These are phyloP conservation scores for Schwanniomyces polymorphus DNA, from an alignment of 805 yeast genomes.

Conservation along the genomic window DNA sequence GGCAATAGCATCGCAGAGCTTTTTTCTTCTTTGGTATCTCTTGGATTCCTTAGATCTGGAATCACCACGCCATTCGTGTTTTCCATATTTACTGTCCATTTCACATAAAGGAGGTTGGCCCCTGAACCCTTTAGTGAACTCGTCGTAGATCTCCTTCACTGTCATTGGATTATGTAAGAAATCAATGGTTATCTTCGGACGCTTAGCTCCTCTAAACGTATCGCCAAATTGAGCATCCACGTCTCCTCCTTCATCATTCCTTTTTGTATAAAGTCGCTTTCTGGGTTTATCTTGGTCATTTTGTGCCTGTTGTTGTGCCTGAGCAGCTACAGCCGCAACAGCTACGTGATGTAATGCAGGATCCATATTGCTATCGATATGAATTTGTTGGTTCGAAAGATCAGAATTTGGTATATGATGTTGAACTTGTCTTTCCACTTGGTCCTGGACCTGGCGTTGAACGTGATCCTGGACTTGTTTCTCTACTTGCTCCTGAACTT, in stretches of 20 bases:
- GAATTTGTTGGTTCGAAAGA: constrained; percentile 10
- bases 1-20: constrained; percentile 44
- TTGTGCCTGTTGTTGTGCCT: constrained; percentile 14
- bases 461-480: constrained; percentile 3
- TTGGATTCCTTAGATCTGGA: constrained; percentile 44
- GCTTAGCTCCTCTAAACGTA: constrained; percentile 16
- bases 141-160: constrained; percentile 44
- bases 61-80: constrained; percentile 47
- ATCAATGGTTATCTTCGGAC: constrained; percentile 37
- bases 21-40: constrained; percentile 43
- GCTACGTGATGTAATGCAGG: constrained; percentile 43
- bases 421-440: constrained; percentile 8
- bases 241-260: constrained; percentile 5
- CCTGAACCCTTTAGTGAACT: constrained; percentile 43
- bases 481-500: constrained; percentile 5
- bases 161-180: constrained; percentile 47
- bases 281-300: constrained; percentile 7
- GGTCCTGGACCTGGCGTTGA: constrained; percentile 8
- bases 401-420: constrained; percentile 6
- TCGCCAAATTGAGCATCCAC: constrained; percentile 4
- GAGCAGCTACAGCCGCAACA: constrained; percentile 37
- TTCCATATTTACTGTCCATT: constrained; percentile 43
- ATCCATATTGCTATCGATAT: constrained; percentile 38
- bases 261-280: constrained; percentile 9
- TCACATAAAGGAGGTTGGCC: constrained; percentile 44